Percentiles rank a stretch among this genome's conserved stretches.
Evolutionary conservation across 805 yeast species (phyloP).

Genomic region (Cephaloascus fragrans): DNA sequence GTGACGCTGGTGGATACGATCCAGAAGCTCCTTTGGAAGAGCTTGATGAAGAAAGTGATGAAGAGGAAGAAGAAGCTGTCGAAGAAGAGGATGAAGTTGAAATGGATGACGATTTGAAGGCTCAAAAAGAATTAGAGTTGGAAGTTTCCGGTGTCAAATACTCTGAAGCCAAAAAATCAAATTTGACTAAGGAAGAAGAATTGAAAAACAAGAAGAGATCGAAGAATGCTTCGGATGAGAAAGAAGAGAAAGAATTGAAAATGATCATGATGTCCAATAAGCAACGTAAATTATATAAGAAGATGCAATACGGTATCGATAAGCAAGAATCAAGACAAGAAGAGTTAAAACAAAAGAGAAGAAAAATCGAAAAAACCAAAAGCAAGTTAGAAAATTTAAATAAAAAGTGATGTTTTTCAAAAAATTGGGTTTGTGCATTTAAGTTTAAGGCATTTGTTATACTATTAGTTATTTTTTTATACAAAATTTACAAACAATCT

Average conservation of each 20-base stretch:
- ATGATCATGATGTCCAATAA: constrained; percentile 97
- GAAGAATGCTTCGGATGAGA: constrained; percentile 44
- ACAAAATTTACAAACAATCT: no score
- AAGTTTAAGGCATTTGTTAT: background rate
- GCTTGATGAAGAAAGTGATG: constrained; percentile 32
- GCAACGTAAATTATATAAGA: constrained; percentile 86
- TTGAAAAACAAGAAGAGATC: constrained; percentile 23
- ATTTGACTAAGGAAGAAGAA: constrained; percentile 12
- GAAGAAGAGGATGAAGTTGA: constrained; percentile 42
- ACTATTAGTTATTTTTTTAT: background rate
- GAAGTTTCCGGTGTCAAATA: constrained; percentile 84
- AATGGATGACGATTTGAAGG: constrained; percentile 44
- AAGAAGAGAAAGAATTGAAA: constrained; percentile 83
- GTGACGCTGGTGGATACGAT: constrained; percentile 85
- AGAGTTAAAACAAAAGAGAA: constrained; percentile 56
- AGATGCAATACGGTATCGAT: constrained; percentile 87
- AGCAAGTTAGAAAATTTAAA: constrained; percentile 23
- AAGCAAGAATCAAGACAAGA: constrained; percentile 74
- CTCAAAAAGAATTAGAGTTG: constrained; percentile 77
- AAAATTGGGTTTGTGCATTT: background rate
- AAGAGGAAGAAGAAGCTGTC: constrained; percentile 33
- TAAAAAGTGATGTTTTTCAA: background rate
- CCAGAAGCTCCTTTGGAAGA: constrained; percentile 50
- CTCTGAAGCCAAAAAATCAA: constrained; percentile 38
- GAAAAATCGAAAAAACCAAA: constrained; percentile 60